Percentiles rank a stretch among this genome's conserved stretches.
Evolutionary conservation across 2,329 filamentous ascomycete species (phyloP).

Genomic region (Rutstroemia sp.): DNA sequence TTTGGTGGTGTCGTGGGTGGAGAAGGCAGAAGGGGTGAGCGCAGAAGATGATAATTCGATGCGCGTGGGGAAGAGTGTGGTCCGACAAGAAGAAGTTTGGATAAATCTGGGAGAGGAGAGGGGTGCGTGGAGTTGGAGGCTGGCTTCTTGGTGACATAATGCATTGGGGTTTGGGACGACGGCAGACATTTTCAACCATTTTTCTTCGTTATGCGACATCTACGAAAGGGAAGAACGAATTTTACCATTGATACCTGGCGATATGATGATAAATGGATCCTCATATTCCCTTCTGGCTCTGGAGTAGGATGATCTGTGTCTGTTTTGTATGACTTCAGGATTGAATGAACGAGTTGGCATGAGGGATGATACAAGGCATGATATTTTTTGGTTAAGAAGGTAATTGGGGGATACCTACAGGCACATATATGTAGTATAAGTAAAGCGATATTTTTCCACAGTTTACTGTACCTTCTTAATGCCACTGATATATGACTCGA

Average conservation of each 20-base stretch:
- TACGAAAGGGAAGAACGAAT: no score
- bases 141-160: not conserved
- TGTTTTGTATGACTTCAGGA: not conserved
- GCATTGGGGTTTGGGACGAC: not conserved
- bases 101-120: not conserved
- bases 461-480: no score
- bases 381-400: not conserved
- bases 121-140: not conserved
- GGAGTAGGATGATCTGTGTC: no score
- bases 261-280: not conserved
- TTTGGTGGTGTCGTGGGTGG: constrained; percentile 26
- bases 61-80: not conserved
- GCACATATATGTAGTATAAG: not conserved
- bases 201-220: not conserved
- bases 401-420: no score
- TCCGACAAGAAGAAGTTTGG: not conserved
- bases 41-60: constrained; percentile 11
- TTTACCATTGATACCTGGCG: not conserved
- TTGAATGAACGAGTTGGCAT: not conserved
- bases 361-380: not conserved
- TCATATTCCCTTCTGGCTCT: not conserved
- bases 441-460: not conserved
- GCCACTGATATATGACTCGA: no score
- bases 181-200: not conserved
- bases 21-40: constrained; percentile 18